Base-by-base conservation (phyloP, 2,329 filamentous ascomycete species). In the Aphanocladium album region DNA sequence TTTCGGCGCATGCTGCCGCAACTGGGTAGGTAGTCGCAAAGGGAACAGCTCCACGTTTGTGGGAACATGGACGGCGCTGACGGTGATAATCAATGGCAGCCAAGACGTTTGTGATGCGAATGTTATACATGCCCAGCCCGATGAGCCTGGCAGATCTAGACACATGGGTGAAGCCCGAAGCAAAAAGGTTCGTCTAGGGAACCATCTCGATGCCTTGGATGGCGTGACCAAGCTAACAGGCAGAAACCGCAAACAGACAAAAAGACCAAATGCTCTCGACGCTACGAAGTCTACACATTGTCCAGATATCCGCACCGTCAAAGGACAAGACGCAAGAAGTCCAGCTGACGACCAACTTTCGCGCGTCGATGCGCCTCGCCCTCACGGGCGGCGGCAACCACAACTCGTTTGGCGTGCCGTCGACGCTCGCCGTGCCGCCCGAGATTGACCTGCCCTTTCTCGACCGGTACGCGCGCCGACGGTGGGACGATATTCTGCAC, bases 1-100 rank as follows among this genome's bases (percentile, higher is more conserved):
- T 98, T 98, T 74, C 87, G 95, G 67, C 93, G 95, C 77, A 97
- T 99, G 92, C 84, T 99, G 62, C 91, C 95, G 61, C 90, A 96
- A 71, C 78, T 98, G 63, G 91, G 90, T 93, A 80, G 70, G 79
- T 68, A 16, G 57, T 59, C 33, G 37, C 60, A 30, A 35, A n/a
- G 5, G 30, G 30, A 51, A 21, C 35, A n/a, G n/a, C n/a, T n/a
- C n/a, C n/a, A n/a, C n/a, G n/a, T n/a, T n/a, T n/a, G n/a, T n/a
- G n/a, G n/a, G n/a, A n/a, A n/a, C n/a, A n/a, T n/a, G n/a, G n/a
- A n/a, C n/a, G n/a, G n/a, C n/a, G n/a, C n/a, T n/a, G n/a, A n/a
- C n/a, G n/a, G n/a, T n/a, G n/a, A 17, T n/a, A 30, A 30, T n/a
- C 35, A 33, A 68, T 25, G n/a, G n/a, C 33, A 91, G 93, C 95